Evolutionary conservation across 1,284 basidiomycete genomes (phyloP).

Genomic region (Ceratobasidium sp.): DNA sequence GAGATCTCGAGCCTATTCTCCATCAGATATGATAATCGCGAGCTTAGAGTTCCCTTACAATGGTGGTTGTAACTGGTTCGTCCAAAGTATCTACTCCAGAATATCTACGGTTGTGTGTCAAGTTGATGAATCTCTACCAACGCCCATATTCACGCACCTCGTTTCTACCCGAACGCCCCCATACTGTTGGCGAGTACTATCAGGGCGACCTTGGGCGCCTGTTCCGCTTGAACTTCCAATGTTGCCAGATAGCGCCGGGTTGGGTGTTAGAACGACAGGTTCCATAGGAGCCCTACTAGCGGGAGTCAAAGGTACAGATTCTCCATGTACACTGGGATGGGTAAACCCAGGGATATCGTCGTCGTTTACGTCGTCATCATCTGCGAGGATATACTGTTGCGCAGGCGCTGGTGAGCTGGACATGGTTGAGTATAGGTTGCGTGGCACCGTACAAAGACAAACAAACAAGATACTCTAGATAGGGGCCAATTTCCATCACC

Average conservation of each 20-base stretch:
- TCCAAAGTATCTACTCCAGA: slow-evolving; percentile 87
- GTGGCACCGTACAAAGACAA: slow-evolving; percentile 13
- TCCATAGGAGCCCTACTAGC: slow-evolving; percentile 75
- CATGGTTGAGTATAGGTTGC: slow-evolving; percentile 25
- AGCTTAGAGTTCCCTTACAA: slow-evolving; percentile 65
- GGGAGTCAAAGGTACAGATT: slow-evolving; percentile 58
- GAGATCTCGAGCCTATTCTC: slow-evolving; percentile 79
- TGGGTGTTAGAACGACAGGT: slow-evolving; percentile 51
- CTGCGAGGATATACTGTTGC: slow-evolving; percentile 51
- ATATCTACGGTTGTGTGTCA: slow-evolving; percentile 64
- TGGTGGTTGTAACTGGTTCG: slow-evolving; percentile 88
- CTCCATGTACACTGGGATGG: slow-evolving; percentile 58
- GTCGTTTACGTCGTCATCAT: slow-evolving; percentile 82
- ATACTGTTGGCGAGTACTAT: slow-evolving; percentile 66
- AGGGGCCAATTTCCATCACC: slow-evolving; percentile 31
- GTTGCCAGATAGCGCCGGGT: slow-evolving; percentile 69
- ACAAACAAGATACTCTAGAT: slow-evolving; percentile 19
- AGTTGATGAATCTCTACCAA: not conserved
- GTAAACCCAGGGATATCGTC: slow-evolving; percentile 81
- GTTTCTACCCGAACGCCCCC: slow-evolving; percentile 90
- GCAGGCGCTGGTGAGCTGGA: slow-evolving; percentile 29
- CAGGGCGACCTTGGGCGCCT: slow-evolving; percentile 47
- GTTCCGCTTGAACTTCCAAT: slow-evolving; percentile 67
- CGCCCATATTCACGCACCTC: slow-evolving; percentile 62
- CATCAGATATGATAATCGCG: slow-evolving; percentile 30